Percentiles rank a stretch among this genome's conserved stretches.
phyloP scores from a whole-genome alignment of 768 basidiomycete genomes.

The Rhodosporidiobolus odoratus region DNA sequence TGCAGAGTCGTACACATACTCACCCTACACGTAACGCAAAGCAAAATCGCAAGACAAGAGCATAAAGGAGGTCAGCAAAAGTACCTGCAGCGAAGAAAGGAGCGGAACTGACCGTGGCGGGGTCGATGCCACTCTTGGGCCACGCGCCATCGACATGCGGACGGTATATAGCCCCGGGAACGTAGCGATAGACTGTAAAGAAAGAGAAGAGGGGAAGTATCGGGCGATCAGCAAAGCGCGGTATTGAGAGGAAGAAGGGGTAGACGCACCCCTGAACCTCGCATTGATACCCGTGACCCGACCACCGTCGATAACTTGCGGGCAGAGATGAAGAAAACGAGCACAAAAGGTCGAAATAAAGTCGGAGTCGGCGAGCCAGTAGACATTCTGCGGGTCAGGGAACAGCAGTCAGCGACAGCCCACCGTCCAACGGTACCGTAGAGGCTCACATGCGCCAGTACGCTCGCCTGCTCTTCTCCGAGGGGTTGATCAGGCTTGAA shows the following conservation, averaged over 20 bases:
- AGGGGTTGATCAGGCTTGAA: conserved; percentile 56
- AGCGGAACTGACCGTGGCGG: conserved; percentile 42
- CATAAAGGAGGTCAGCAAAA: neutral
- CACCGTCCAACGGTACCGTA: neutral
- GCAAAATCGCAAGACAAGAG: too few species aligned
- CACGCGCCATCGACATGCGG: conserved; percentile 57
- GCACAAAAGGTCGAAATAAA: conserved; percentile 51
- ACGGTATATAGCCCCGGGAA: conserved; percentile 53
- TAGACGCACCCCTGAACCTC: conserved; percentile 48
- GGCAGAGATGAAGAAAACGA: conserved; percentile 51
- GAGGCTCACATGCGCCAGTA: conserved; percentile 15
- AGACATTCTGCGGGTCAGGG: conserved; percentile 53
- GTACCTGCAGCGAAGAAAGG: neutral
- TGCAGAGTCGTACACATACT: conserved; percentile 54
- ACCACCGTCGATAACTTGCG: conserved; percentile 50
- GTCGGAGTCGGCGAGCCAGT: conserved; percentile 54
- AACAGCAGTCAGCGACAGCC: neutral
- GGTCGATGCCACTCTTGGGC: conserved; percentile 53
- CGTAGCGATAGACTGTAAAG: conserved; percentile 54
- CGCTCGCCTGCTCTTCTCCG: conserved; percentile 29
- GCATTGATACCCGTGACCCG: conserved; percentile 54
- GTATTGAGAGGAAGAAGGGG: too few species aligned
- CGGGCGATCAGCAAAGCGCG: neutral
- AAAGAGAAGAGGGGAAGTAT: too few species aligned
- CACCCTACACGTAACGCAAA: conserved; percentile 40